Conservation (phyloP, 1,284 basidiomycete species). For the Pseudozyma flocculosa region DNA sequence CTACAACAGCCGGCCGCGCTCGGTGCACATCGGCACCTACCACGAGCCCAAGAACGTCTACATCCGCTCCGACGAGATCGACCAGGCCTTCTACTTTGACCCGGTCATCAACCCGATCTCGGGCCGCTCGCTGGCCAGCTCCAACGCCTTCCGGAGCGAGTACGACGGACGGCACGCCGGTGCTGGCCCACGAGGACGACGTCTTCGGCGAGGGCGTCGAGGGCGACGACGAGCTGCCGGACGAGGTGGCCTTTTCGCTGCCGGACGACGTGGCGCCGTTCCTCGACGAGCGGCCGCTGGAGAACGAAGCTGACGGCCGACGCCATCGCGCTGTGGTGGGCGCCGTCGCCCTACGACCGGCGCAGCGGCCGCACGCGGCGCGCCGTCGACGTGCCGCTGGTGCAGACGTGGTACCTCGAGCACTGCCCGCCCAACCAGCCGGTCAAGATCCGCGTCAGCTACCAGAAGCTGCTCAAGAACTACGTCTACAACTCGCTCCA, state of each 20-base stretch:
- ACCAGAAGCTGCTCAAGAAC: constrained; percentile 96
- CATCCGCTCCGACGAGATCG: constrained; percentile 97
- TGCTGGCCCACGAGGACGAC: constrained; percentile 80
- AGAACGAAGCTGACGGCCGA: constrained; percentile 92
- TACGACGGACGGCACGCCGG: constrained; percentile 50
- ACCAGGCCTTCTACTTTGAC: constrained; percentile 99
- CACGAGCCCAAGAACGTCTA: constrained; percentile 96
- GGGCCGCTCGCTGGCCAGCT: constrained; percentile 36
- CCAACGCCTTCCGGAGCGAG: constrained; percentile 37
- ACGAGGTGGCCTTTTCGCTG: constrained; percentile 81
- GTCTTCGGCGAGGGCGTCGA: constrained; percentile 83
- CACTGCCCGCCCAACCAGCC: constrained; percentile 95
- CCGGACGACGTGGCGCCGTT: constrained; percentile 82
- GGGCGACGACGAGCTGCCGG: constrained; percentile 60
- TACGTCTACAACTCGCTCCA: constrained; percentile 93
- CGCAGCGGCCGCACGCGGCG: constrained; percentile 89
- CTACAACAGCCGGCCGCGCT: constrained; percentile 96
- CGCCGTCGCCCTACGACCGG: constrained; percentile 90
- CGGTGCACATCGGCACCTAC: constrained; percentile 87
- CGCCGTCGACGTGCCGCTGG: constrained; percentile 90
- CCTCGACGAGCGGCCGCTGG: constrained; percentile 75
- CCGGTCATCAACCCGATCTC: constrained; percentile 79
- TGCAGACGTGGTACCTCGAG: constrained; percentile 93
- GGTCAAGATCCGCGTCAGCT: constrained; percentile 97
- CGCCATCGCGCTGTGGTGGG: constrained; percentile 98